Base-by-base conservation (phyloP, 768 basidiomycete genomes). In the Tubosaeta sp. region DNA sequence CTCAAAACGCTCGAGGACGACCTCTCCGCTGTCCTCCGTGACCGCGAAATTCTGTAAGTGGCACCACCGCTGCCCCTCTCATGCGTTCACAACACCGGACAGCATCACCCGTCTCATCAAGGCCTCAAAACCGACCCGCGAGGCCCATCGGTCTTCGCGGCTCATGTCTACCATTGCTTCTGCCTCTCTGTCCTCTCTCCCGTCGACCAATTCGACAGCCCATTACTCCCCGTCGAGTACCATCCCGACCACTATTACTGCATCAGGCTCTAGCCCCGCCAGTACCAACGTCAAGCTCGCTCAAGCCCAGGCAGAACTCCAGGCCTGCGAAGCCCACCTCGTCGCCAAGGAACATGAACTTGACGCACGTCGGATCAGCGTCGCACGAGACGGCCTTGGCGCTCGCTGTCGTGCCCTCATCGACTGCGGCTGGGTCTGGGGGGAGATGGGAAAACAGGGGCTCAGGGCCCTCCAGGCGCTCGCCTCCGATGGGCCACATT, bases 101-200 rank as follows among this genome's bases (percentile, higher is more conserved):
- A 92, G 89, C 2, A 84, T 91, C 17, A 89, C 85, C 2, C 80
- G 89, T 9, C 77, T 91, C 44, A 82, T 91, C 59, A 91, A 91
- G 61, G 82, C 81, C 3, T 88, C 88, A 22, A 88, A 86, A 59
- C 71, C 74, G 1, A 65, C 71, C 3, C 73, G 69, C 61, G 79
- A 71, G 48, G 62, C 57, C 41, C 50, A 61, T 42, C 73, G 35
- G 34, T 79, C 46, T 51, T 76, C 70, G 13, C 48, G 49, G 59
- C 7, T 51, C 65, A 1, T 50, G 6, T 19, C 61, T 1, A 65
- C 54, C 34, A 61, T 72, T 27, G 65, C 68, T 6, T 78, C 82
- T 0, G 71, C 76, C 12, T 77, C 79, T 4, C 71, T 76, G 12
- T 62, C 78, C 32, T 75, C 76, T 13, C 60, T 77, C 16, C 62